A percentile compares a stretch with the other conserved stretches of the same genome.
Evolutionary conservation across 352 stramenopile genomes (phyloP).

Genomic region (Halophytophthora polymorphica): DNA sequence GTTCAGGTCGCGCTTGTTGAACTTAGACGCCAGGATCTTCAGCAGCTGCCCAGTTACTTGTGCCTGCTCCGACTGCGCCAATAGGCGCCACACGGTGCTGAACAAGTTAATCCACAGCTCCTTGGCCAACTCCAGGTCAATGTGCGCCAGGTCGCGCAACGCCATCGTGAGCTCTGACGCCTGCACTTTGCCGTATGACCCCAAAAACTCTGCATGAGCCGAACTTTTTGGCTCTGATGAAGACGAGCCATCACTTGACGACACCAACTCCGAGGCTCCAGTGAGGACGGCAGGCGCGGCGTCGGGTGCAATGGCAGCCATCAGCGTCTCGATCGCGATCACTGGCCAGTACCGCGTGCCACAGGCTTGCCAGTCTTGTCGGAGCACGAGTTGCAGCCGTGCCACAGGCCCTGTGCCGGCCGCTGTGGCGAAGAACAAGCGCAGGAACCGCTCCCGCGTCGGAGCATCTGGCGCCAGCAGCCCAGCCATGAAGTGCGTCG

Average conservation of each 20-base stretch:
- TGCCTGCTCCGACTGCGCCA: constrained; percentile 47
- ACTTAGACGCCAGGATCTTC: constrained; percentile 83
- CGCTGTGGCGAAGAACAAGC: constrained; percentile 51
- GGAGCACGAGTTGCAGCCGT: constrained; percentile 64
- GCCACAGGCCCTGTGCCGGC: constrained; percentile 38
- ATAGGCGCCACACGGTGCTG: constrained; percentile 43
- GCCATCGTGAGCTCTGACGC: constrained; percentile 42
- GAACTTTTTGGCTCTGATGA: constrained; percentile 4
- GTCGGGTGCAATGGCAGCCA: constrained; percentile 39
- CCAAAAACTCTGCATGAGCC: constrained; percentile 27
- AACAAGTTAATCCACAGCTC: constrained; percentile 84
- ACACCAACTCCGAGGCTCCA: not conserved
- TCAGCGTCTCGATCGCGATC: constrained; percentile 71
- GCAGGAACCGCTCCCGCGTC: constrained; percentile 71
- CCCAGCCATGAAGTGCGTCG: constrained; percentile 76
- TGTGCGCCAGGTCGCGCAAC: constrained; percentile 69
- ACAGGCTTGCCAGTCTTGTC: constrained; percentile 86
- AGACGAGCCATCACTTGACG: constrained; percentile 1
- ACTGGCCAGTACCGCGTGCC: constrained; percentile 83
- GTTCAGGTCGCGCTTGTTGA: constrained; percentile 85
- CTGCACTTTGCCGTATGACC: constrained; percentile 26
- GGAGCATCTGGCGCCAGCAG: constrained; percentile 67
- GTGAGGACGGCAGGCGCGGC: constrained; percentile 14
- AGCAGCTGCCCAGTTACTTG: constrained; percentile 60
- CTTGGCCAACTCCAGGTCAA: constrained; percentile 83